Conservation (phyloP, 208 protist genomes). For the Trypanosoma melophagium region DNA sequence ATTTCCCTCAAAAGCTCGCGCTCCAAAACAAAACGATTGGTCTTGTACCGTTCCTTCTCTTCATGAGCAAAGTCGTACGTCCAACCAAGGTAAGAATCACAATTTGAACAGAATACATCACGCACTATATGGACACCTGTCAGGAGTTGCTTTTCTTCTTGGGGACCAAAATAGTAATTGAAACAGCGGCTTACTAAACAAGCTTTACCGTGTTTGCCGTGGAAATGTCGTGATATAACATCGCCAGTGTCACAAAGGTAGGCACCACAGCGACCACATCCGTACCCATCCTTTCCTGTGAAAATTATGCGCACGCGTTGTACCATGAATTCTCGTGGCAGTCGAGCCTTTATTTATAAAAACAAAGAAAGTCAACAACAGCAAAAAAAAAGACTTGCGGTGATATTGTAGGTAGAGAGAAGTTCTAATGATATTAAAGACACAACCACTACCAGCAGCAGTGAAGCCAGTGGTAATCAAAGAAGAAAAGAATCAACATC, state of each 20-base stretch:
- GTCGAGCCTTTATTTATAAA: too few relatives aligned
- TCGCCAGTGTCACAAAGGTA: conserved; percentile 66
- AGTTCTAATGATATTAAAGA: too few relatives aligned
- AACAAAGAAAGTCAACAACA: too few relatives aligned
- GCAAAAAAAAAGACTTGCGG: too few relatives aligned
- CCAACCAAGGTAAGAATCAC: conserved; percentile 79
- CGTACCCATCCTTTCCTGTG: conserved; percentile 41
- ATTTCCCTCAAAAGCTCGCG: conserved; percentile 51
- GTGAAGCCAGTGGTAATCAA: background rate
- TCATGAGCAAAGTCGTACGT: conserved; percentile 80
- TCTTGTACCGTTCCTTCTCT: conserved; percentile 79
- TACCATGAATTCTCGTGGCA: conserved; percentile 46
- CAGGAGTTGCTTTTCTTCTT: conserved; percentile 79
- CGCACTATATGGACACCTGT: conserved; percentile 77
- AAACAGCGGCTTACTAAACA: conserved; percentile 71
- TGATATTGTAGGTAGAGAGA: too few relatives aligned
- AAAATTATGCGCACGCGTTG: conserved; percentile 36
- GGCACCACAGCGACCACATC: conserved; percentile 72
- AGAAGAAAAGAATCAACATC: background rate
- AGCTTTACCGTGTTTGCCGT: conserved; percentile 69
- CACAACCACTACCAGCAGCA: background rate
- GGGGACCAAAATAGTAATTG: conserved; percentile 72
- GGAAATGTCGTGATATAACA: conserved; percentile 69
- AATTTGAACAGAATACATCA: conserved; percentile 73
- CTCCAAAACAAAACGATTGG: conserved; percentile 79